These are phyloP conservation scores for Talaromyces thailandensis DNA, from an alignment of 495 filamentous ascomycete species.

Conservation along the genomic window DNA sequence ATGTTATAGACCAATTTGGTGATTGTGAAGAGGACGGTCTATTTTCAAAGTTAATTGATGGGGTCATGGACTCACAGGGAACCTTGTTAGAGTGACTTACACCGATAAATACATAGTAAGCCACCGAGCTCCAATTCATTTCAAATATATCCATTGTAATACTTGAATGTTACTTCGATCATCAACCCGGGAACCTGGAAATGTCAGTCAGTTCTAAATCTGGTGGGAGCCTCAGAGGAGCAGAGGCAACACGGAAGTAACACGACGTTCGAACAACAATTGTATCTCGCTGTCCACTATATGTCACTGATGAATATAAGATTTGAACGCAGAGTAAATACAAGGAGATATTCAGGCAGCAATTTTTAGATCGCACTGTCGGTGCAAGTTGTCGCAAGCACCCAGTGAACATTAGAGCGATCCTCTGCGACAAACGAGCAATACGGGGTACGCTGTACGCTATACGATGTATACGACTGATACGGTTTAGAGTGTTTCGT, in stretches of 20 bases:
- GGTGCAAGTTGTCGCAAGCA: neutral
- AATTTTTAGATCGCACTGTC: neutral
- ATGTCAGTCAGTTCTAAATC: neutral
- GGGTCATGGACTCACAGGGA: neutral
- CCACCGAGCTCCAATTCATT: neutral
- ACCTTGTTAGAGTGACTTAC: neutral
- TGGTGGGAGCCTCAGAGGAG: neutral
- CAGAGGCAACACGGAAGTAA: neutral
- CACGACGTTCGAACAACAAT: neutral
- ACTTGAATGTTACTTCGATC: neutral
- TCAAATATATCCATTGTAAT: neutral
- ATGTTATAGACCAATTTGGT: slow-evolving; percentile 17
- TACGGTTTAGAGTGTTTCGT: neutral
- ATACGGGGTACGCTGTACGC: neutral
- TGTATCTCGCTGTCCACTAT: neutral
- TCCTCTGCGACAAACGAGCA: neutral
- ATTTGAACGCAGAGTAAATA: neutral
- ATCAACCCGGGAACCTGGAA: neutral
- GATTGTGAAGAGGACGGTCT: neutral
- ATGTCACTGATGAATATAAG: neutral
- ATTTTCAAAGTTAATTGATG: neutral
- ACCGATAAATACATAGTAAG: neutral
- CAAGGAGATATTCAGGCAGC: neutral
- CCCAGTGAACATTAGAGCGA: neutral
- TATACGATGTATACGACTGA: neutral